Evolutionary conservation across 192 early-diverging fungal genomes (phyloP).

Genomic region (Dispira parvispora): DNA sequence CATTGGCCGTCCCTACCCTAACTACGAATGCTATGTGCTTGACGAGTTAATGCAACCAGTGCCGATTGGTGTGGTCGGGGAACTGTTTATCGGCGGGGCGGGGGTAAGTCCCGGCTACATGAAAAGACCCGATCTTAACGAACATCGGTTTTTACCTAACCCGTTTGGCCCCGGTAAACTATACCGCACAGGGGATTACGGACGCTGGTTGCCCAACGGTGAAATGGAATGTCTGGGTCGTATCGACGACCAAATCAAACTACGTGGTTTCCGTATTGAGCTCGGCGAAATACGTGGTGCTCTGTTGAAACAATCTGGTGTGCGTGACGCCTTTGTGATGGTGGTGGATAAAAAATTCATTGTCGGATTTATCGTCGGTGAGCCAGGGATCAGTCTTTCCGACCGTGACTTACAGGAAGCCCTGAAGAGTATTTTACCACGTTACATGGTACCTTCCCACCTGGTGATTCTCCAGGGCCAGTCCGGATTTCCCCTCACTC

Average conservation of each 20-base stretch:
- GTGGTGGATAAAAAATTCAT: slow-evolving; percentile 11
- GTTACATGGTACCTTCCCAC: not conserved
- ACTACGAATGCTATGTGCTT: too few relatives aligned
- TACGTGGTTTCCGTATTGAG: slow-evolving; percentile 21
- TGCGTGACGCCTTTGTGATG: slow-evolving; percentile 15
- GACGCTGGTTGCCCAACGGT: slow-evolving; percentile 14
- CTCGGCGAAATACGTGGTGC: slow-evolving; percentile 15
- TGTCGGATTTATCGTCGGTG: slow-evolving; percentile 18
- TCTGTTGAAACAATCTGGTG: slow-evolving; percentile 11
- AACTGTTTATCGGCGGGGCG: slow-evolving; percentile 17
- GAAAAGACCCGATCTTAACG: slow-evolving; percentile 18
- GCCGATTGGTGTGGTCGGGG: slow-evolving; percentile 18
- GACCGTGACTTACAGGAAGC: too few relatives aligned
- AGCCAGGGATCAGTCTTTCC: not conserved
- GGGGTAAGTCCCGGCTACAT: slow-evolving; percentile 21
- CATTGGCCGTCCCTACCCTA: too few relatives aligned
- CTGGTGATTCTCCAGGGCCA: not conserved
- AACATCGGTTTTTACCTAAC: slow-evolving; percentile 19
- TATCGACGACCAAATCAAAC: slow-evolving; percentile 22
- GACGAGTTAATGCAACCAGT: too few relatives aligned
- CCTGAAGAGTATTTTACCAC: not conserved
- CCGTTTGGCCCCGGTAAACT: slow-evolving; percentile 16
- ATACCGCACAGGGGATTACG: slow-evolving; percentile 23
- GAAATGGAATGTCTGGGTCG: slow-evolving; percentile 18
- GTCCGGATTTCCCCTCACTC: not conserved